Conservation (phyloP, 306 rosid genomes). For the Fragaria nilgerrensis region DNA sequence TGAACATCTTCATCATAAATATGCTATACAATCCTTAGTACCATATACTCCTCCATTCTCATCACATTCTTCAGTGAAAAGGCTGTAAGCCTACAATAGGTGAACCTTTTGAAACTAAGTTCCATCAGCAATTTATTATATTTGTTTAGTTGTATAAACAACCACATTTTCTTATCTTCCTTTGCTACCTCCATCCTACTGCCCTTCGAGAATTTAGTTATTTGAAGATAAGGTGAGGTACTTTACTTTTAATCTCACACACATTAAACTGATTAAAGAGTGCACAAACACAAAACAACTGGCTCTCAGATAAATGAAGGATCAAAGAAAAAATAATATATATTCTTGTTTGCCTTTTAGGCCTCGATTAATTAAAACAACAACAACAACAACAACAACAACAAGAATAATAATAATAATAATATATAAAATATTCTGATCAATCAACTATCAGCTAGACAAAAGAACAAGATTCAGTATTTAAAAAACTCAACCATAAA, state of each 20-base stretch:
- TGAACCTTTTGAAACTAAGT: neutral
- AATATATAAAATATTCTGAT: neutral
- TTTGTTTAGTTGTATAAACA: neutral
- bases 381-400: too few relatives aligned
- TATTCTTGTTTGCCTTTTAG: too few relatives aligned
- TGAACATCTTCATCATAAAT: neutral
- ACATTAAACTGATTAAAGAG: neutral
- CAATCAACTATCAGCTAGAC: neutral
- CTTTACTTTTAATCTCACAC: neutral
- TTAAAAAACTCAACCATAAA: neutral
- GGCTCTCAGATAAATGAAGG: neutral
- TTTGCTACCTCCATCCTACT: neutral
- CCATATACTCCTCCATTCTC: neutral
- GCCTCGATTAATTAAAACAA: too few relatives aligned
- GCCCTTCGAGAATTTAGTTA: neutral
- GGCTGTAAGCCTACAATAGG: neutral
- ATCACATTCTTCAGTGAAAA: neutral
- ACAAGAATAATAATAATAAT: too few relatives aligned
- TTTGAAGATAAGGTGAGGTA: neutral
- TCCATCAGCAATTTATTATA: neutral
- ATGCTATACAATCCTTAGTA: neutral
- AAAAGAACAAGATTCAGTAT: neutral
- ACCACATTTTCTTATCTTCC: neutral
- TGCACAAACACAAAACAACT: neutral
- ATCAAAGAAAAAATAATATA: neutral